These are phyloP conservation scores for Biscutella laevigata DNA, from an alignment of 441 rosid genomes.

Conservation along the genomic window DNA sequence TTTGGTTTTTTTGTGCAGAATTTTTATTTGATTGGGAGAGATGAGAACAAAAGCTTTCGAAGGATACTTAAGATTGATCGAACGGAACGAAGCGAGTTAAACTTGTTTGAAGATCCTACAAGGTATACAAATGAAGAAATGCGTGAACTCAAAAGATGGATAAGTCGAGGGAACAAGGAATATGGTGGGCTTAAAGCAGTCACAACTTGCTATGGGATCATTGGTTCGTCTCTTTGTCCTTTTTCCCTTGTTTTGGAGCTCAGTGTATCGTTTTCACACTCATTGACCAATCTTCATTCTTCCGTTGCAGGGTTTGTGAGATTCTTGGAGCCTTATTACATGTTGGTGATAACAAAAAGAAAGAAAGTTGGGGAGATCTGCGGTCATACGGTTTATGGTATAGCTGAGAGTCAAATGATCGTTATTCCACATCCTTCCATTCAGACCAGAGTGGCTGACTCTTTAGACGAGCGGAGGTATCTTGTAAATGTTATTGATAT, in stretches of 20 bases:
- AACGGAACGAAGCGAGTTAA: slow-evolving; percentile 37
- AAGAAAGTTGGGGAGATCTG: slow-evolving; percentile 59
- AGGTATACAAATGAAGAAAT: slow-evolving; percentile 42
- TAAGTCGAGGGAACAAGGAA: slow-evolving; percentile 38
- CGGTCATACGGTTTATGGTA: slow-evolving; percentile 50
- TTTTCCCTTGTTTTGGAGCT: not conserved
- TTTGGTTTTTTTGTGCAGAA: slow-evolving; percentile 33
- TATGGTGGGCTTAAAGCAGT: slow-evolving; percentile 49
- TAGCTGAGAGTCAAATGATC: slow-evolving; percentile 49
- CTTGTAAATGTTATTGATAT: not conserved
- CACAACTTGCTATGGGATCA: slow-evolving; percentile 57
- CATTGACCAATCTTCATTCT: not conserved
- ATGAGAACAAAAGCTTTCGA: slow-evolving; percentile 41
- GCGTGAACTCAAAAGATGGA: slow-evolving; percentile 37
- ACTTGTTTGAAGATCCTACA: slow-evolving; percentile 44
- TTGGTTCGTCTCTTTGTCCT: slow-evolving; percentile 35
- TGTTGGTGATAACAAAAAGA: slow-evolving; percentile 54
- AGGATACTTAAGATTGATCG: slow-evolving; percentile 61
- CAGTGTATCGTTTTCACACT: not conserved
- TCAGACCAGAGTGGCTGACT: slow-evolving; percentile 36
- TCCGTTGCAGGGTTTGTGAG: slow-evolving; percentile 47
- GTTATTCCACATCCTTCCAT: slow-evolving; percentile 38
- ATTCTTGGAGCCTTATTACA: slow-evolving; percentile 66
- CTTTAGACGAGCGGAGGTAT: slow-evolving; percentile 51
- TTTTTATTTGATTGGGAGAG: slow-evolving; percentile 63